phyloP scores from a whole-genome alignment of 2,329 filamentous ascomycete species.

The Fusarium guadeloupense region DNA sequence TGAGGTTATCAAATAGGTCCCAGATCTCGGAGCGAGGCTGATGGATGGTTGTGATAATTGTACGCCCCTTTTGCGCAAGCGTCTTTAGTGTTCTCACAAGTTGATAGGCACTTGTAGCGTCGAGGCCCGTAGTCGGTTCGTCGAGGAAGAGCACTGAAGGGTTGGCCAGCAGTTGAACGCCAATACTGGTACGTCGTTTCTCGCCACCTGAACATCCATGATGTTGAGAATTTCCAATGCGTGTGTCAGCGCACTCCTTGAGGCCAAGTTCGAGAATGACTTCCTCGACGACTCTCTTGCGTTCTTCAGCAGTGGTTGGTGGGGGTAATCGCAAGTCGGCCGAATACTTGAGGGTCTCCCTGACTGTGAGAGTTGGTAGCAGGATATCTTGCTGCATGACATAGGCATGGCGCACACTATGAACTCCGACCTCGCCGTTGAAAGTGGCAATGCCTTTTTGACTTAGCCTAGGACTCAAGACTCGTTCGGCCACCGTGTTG shows the following conservation, averaged over 20 bases:
- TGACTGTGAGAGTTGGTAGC: slow-evolving; percentile 76
- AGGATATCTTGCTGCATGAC: slow-evolving; percentile 82
- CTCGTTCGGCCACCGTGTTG: slow-evolving; percentile 75
- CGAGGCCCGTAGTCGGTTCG: slow-evolving; percentile 80
- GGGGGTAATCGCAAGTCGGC: slow-evolving; percentile 76
- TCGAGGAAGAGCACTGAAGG: slow-evolving; percentile 81
- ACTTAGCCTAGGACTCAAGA: slow-evolving; percentile 63
- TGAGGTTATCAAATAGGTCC: slow-evolving; percentile 77
- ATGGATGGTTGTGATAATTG: slow-evolving; percentile 78
- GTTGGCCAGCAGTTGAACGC: slow-evolving; percentile 81
- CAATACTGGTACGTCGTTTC: slow-evolving; percentile 79
- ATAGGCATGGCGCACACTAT: slow-evolving; percentile 70
- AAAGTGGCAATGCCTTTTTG: slow-evolving; percentile 68
- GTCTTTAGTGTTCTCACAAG: slow-evolving; percentile 75
- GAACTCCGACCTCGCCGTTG: slow-evolving; percentile 65
- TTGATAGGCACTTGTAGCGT: slow-evolving; percentile 80
- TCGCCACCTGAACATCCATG: slow-evolving; percentile 83
- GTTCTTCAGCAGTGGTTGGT: slow-evolving; percentile 66
- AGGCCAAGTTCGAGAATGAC: slow-evolving; percentile 79
- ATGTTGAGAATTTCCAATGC: slow-evolving; percentile 75
- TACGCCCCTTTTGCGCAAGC: slow-evolving; percentile 73
- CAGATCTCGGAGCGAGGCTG: slow-evolving; percentile 83
- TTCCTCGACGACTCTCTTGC: slow-evolving; percentile 73
- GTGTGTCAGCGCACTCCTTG: slow-evolving; percentile 79
- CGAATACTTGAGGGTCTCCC: slow-evolving; percentile 78